A percentile compares a stretch with the other conserved stretches of the same genome.
phyloP scores from a whole-genome alignment of 257 asterid genomes.

The Apocynum venetum region DNA sequence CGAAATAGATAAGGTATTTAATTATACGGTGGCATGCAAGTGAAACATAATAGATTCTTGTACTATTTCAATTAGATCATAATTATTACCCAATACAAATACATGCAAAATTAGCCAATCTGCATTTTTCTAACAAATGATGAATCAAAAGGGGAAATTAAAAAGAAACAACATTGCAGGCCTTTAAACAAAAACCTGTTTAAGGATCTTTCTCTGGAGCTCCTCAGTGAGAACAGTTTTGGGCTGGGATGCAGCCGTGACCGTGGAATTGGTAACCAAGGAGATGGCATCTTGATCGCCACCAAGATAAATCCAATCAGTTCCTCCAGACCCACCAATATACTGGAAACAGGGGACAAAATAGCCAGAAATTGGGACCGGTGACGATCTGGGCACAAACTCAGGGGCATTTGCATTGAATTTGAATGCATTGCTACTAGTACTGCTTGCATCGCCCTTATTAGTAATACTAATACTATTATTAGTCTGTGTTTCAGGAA shows the following conservation, averaged over 20 bases:
- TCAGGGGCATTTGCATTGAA: slow-evolving; percentile 90
- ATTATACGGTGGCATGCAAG: not conserved
- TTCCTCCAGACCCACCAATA: slow-evolving; percentile 32
- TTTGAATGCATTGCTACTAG: slow-evolving; percentile 33
- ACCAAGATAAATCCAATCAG: slow-evolving; percentile 47
- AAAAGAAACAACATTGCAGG: not conserved
- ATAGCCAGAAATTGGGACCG: slow-evolving; percentile 57
- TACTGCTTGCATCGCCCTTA: not conserved
- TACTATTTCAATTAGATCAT: not conserved
- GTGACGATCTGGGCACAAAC: slow-evolving; percentile 58
- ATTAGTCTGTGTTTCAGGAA: slow-evolving; percentile 5
- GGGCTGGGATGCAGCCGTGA: slow-evolving; percentile 9
- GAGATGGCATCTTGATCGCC: slow-evolving; percentile 45
- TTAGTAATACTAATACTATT: not conserved
- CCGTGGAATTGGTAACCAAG: slow-evolving; percentile 23
- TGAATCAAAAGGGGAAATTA: not conserved
- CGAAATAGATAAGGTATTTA: not conserved
- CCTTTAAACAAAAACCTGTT: slow-evolving; percentile 48
- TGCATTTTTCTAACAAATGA: not conserved
- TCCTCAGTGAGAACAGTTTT: slow-evolving; percentile 66
- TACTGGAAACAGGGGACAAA: slow-evolving; percentile 64
- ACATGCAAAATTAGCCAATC: not conserved
- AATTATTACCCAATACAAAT: not conserved
- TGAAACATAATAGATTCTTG: not conserved
- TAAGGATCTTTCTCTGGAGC: slow-evolving; percentile 65